Percentiles rank a stretch among this genome's conserved stretches.
Evolutionary conservation across 2,329 filamentous ascomycete genomes (phyloP).

Genomic region (Verruconis gallopava): DNA sequence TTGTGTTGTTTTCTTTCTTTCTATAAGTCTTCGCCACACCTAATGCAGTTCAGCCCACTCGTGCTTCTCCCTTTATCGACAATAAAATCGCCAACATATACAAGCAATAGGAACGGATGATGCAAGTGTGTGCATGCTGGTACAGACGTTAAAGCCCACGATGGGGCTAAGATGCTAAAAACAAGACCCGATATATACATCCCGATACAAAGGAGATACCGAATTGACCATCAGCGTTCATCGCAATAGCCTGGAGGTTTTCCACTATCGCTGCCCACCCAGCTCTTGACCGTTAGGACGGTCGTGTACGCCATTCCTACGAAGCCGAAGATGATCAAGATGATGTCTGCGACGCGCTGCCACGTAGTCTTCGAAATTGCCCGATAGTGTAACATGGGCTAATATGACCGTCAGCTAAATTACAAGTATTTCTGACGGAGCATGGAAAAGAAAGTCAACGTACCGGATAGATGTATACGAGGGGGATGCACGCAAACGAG

Average conservation of each 20-base stretch:
- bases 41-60: too few relatives aligned
- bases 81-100: too few relatives aligned
- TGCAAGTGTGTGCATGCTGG: too few relatives aligned
- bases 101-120: too few relatives aligned
- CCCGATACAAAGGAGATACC: too few relatives aligned
- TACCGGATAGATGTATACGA: slow-evolving; percentile 97
- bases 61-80: too few relatives aligned
- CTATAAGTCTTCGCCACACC: too few relatives aligned
- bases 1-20: too few relatives aligned
- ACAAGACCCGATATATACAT: too few relatives aligned
- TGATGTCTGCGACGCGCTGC: slow-evolving; percentile 59
- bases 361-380: slow-evolving; percentile 58
- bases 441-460: slow-evolving; percentile 41
- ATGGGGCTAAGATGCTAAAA: too few relatives aligned
- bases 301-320: slow-evolving; percentile 90
- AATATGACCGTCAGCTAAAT: background rate
- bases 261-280: slow-evolving; percentile 49
- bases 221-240: slow-evolving; percentile 3
- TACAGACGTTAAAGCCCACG: too few relatives aligned
- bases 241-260: slow-evolving; percentile 54
- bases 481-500: slow-evolving; percentile 92
- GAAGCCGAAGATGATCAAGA: slow-evolving; percentile 68
- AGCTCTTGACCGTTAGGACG: slow-evolving; percentile 70
- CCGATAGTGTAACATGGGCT: slow-evolving; percentile 84
- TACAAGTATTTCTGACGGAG: slow-evolving; percentile 4